Conservation (phyloP, 352 stramenopile species). For the Globisporangium heterothallicum region DNA sequence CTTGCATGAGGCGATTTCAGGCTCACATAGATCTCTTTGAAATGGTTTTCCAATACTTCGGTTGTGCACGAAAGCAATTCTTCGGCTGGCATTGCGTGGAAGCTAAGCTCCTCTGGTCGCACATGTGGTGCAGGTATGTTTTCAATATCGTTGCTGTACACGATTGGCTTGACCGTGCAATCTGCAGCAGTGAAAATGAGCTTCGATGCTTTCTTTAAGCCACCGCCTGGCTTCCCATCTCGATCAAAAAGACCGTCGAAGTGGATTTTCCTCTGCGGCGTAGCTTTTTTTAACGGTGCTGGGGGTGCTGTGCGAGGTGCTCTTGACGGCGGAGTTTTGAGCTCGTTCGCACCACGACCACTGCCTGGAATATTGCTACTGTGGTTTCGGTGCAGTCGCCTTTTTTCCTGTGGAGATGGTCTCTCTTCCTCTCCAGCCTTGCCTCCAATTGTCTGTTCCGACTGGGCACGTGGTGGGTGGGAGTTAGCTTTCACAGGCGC, state of each 20-base stretch:
- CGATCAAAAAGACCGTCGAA: conserved; percentile 28
- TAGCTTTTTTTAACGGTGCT: conserved; percentile 1
- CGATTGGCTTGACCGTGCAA: conserved; percentile 56
- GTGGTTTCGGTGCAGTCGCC: not conserved
- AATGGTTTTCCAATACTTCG: conserved; percentile 54
- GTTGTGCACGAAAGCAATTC: conserved; percentile 35
- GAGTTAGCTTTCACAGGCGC: conserved; percentile 8
- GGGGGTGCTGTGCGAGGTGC: conserved; percentile 28
- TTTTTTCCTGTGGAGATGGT: no score
- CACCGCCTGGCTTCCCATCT: conserved; percentile 23
- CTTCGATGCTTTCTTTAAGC: conserved; percentile 37
- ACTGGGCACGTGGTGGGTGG: not conserved
- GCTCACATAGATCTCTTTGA: conserved; percentile 72
- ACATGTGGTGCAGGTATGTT: conserved; percentile 20
- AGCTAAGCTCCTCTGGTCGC: conserved; percentile 26
- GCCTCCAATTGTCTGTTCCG: no score
- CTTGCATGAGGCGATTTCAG: conserved; percentile 36
- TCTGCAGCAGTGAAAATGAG: conserved; percentile 60
- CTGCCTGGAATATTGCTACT: not conserved
- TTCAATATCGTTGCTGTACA: conserved; percentile 49
- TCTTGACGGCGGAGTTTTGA: not conserved
- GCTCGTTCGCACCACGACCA: not conserved
- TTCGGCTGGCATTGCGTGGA: conserved; percentile 32
- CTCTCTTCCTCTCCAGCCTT: no score
- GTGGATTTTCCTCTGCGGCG: conserved; percentile 4